A percentile compares a stretch with the other conserved stretches of the same genome.
Conservation (phyloP, 2,329 filamentous ascomycete species). For the Alternaria sp. region DNA sequence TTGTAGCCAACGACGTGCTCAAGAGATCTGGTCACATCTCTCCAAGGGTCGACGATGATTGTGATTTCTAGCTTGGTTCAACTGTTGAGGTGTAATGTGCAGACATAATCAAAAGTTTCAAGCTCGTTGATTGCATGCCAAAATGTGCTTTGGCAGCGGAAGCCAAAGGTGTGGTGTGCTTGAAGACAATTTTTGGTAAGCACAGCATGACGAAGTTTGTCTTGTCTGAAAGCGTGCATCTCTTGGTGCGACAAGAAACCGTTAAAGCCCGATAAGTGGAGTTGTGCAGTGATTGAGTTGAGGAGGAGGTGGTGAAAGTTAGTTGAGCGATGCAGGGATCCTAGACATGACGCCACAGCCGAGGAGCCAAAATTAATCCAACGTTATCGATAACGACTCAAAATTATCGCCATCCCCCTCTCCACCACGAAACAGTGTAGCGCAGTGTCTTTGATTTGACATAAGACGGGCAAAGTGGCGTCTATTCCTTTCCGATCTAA, state of each 20-base stretch:
- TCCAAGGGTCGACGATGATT: neutral
- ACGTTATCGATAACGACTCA: constrained; percentile 23
- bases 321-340: constrained; percentile 3
- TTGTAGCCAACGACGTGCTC: neutral
- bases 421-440: constrained; percentile 18
- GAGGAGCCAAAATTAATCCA: constrained; percentile 27
- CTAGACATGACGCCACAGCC: constrained; percentile 30
- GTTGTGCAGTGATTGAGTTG: neutral
- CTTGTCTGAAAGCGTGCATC: neutral
- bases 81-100: neutral
- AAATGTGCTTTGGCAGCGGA: neutral
- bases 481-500: constrained; percentile 81
- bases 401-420: constrained; percentile 39
- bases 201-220: neutral
- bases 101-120: neutral
- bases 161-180: neutral
- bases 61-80: neutral
- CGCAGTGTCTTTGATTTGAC: constrained; percentile 24
- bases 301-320: neutral
- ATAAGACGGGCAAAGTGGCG: constrained; percentile 43
- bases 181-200: neutral
- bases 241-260: neutral
- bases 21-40: neutral
- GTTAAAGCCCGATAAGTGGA: too few relatives aligned
- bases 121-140: neutral